These are phyloP conservation scores for Pseudogymnoascus sp. DNA, from an alignment of 2,329 filamentous ascomycete genomes.

Conservation along the genomic window DNA sequence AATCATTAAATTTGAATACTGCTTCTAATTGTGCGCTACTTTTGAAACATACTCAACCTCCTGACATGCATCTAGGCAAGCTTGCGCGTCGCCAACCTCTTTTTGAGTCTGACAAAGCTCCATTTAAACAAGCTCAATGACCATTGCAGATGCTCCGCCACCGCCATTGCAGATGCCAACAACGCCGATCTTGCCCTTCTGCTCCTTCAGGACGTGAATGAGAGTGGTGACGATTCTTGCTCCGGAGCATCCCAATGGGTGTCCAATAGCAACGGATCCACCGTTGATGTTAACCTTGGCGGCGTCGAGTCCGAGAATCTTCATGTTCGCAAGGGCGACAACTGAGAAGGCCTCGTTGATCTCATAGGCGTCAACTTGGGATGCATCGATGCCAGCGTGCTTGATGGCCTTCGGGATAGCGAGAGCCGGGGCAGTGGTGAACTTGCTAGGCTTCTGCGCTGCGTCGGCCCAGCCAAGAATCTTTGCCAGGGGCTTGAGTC, in stretches of 20 bases:
- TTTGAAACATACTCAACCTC: conserved; percentile 6
- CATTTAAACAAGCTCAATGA: conserved; percentile 55
- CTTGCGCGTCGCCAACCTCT: conserved; percentile 1
- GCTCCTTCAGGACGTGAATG: conserved; percentile 78
- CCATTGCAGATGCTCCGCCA: conserved; percentile 86
- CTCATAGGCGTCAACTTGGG: conserved; percentile 85
- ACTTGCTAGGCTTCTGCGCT: conserved; percentile 82
- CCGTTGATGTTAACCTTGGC: conserved; percentile 94
- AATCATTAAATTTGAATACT: conserved; percentile 7
- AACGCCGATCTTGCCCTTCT: conserved; percentile 86
- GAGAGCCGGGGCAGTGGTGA: conserved; percentile 87
- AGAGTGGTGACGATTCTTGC: conserved; percentile 89
- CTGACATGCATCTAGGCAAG: neutral
- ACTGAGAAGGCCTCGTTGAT: conserved; percentile 99
- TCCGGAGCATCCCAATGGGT: conserved; percentile 88
- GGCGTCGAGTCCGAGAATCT: conserved; percentile 68
- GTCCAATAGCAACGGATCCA: conserved; percentile 89
- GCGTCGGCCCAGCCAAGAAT: conserved; percentile 97
- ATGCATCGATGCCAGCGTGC: conserved; percentile 74
- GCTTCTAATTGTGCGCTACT: conserved; percentile 8
- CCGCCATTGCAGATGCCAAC: conserved; percentile 98
- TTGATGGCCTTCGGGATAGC: conserved; percentile 96
- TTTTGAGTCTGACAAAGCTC: neutral
- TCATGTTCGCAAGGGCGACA: conserved; percentile 91
- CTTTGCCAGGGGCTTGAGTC: conserved; percentile 86